These are phyloP conservation scores for Cubamyces lactineus DNA, from an alignment of 768 basidiomycete genomes.

Conservation along the genomic window DNA sequence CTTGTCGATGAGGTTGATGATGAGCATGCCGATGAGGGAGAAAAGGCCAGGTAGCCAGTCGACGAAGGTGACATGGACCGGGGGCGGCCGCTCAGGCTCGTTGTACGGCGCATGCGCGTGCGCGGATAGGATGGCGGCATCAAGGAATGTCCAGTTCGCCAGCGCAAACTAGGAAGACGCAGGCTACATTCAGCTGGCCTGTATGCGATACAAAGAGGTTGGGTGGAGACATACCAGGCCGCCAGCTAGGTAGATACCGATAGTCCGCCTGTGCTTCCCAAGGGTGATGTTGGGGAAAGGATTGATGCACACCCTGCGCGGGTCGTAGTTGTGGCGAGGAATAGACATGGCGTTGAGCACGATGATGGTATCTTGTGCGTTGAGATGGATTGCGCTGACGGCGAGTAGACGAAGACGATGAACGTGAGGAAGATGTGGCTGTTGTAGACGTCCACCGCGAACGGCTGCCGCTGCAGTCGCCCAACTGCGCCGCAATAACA, in stretches of 20 bases:
- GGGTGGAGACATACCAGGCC: conserved; percentile 70
- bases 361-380: too few relatives aligned
- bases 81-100: conserved; percentile 66
- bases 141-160: conserved; percentile 94
- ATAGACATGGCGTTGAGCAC: conserved; percentile 51
- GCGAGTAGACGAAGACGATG: too few relatives aligned
- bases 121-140: conserved; percentile 88
- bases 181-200: not conserved
- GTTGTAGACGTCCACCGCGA: too few relatives aligned
- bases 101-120: conserved; percentile 80
- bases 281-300: conserved; percentile 79
- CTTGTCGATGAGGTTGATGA: conserved; percentile 96
- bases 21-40: conserved; percentile 87
- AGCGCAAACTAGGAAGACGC: conserved; percentile 75
- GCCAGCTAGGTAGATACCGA: conserved; percentile 91
- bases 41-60: conserved; percentile 99
- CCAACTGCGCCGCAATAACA: too few relatives aligned
- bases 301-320: conserved; percentile 84
- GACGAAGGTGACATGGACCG: conserved; percentile 85
- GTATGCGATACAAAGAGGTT: not conserved
- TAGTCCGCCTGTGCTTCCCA: conserved; percentile 75
- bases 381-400: too few relatives aligned
- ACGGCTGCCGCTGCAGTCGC: too few relatives aligned
- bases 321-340: conserved; percentile 79
- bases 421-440: too few relatives aligned